phyloP scores from a whole-genome alignment of 2,329 filamentous ascomycete species.

The Stemphylium lycopersici region DNA sequence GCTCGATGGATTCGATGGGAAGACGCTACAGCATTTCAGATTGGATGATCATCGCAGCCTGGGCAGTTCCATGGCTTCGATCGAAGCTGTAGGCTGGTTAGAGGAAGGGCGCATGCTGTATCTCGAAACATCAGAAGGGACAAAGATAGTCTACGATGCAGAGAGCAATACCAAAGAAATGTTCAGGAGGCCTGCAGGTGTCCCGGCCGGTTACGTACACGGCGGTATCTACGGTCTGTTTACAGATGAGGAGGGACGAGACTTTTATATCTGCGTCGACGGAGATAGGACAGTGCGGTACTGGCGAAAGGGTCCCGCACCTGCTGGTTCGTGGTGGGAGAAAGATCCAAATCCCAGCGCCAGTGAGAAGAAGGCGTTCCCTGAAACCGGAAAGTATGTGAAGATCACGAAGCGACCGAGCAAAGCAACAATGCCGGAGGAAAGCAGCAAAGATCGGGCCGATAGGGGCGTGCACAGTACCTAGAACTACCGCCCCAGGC shows the following conservation, averaged over 20 bases:
- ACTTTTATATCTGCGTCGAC: slow-evolving; percentile 32
- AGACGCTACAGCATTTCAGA: slow-evolving; percentile 26
- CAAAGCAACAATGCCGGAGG: not conserved
- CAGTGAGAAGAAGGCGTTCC: slow-evolving; percentile 9
- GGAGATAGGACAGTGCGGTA: slow-evolving; percentile 34
- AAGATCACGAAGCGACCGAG: slow-evolving; percentile 19
- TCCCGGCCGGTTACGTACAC: not conserved
- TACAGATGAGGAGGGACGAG: slow-evolving; percentile 6
- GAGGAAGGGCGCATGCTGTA: no score
- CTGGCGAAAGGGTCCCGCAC: slow-evolving; percentile 21
- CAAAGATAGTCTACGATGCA: no score
- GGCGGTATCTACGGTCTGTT: slow-evolving; percentile 24
- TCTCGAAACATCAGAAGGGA: no score
- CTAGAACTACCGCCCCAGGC: slow-evolving; percentile 10
- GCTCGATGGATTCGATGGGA: slow-evolving; percentile 7
- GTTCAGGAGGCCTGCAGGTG: no score
- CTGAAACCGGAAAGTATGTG: slow-evolving; percentile 27
- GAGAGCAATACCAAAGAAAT: no score
- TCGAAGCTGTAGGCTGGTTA: no score
- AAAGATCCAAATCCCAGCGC: slow-evolving; percentile 2
- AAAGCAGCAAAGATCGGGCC: not conserved
- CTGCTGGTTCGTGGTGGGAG: slow-evolving; percentile 23
- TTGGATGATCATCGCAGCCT: slow-evolving; percentile 13
- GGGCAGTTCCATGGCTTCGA: not conserved
- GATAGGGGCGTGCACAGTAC: slow-evolving; percentile 9